phyloP scores from a whole-genome alignment of 768 basidiomycete genomes.

The Phlebiopsis flavidoalba region DNA sequence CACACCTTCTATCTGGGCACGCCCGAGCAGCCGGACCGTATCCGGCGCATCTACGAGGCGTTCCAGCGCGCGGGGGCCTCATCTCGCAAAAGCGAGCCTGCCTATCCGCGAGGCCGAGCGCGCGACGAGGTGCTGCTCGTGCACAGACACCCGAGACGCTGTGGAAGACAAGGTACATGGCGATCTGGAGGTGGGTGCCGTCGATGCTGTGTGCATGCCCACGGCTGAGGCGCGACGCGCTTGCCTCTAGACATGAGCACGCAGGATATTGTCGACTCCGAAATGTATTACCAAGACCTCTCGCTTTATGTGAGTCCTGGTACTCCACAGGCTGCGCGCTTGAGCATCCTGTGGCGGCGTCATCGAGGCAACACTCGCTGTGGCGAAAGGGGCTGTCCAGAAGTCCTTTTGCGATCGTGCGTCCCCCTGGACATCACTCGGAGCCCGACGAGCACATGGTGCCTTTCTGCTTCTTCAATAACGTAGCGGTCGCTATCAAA shows the following conservation, averaged over 20 bases:
- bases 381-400: constrained; percentile 73
- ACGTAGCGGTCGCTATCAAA: constrained; percentile 88
- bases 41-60: constrained; percentile 65
- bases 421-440: constrained; percentile 97
- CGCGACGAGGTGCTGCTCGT: constrained; percentile 83
- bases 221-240: not conserved
- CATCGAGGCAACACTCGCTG: constrained; percentile 83
- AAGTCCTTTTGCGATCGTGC: constrained; percentile 93
- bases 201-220: not conserved
- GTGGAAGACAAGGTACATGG: constrained; percentile 88
- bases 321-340: constrained; percentile 77
- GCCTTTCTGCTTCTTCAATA: constrained; percentile 99
- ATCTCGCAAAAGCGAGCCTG: constrained; percentile 71
- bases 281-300: constrained; percentile 81
- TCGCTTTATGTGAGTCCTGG: constrained; percentile 89
- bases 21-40: constrained; percentile 76
- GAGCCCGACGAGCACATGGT: constrained; percentile 99
- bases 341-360: constrained; percentile 97
- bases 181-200: constrained; percentile 65
- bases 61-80: constrained; percentile 56
- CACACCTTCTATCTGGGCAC: constrained; percentile 73
- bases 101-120: constrained; percentile 66
- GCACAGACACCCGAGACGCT: constrained; percentile 85
- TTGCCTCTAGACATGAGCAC: constrained; percentile 56
- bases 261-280: constrained; percentile 71